Conservation (phyloP, 2,329 filamentous ascomycete species). For the Fusarium sulawesiense region DNA sequence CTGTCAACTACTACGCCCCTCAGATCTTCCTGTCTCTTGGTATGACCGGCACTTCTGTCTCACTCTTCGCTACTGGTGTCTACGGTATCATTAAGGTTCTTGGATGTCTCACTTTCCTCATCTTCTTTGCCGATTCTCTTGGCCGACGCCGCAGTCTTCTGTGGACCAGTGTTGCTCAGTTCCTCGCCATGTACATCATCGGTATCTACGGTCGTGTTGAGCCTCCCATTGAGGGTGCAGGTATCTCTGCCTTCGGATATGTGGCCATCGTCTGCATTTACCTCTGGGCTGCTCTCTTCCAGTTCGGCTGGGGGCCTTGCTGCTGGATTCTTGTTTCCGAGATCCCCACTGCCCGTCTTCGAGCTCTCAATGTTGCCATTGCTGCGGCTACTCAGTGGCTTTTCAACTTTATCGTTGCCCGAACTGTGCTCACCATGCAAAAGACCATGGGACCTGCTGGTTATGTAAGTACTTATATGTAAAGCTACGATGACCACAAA, state of each 20-base stretch:
- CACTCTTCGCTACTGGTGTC: slow-evolving; percentile 78
- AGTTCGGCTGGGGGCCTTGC: slow-evolving; percentile 76
- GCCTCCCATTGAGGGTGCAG: slow-evolving; percentile 63
- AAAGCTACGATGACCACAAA: not conserved
- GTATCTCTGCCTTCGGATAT: slow-evolving; percentile 73
- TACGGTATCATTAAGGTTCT: slow-evolving; percentile 78
- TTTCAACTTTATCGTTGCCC: slow-evolving; percentile 78
- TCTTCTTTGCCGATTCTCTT: slow-evolving; percentile 76
- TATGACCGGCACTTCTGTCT: slow-evolving; percentile 64
- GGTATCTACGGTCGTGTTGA: slow-evolving; percentile 75
- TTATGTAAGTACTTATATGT: slow-evolving; percentile 50
- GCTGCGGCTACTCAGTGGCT: slow-evolving; percentile 78
- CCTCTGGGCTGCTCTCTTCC: slow-evolving; percentile 76
- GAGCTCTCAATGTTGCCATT: slow-evolving; percentile 75
- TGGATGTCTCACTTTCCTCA: slow-evolving; percentile 71
- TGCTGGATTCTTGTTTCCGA: slow-evolving; percentile 79
- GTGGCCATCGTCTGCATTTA: slow-evolving; percentile 78
- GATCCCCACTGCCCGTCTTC: slow-evolving; percentile 74
- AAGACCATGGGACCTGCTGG: slow-evolving; percentile 59
- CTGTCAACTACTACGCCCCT: slow-evolving; percentile 73
- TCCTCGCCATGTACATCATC: slow-evolving; percentile 73
- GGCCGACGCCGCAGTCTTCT: slow-evolving; percentile 71
- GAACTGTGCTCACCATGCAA: slow-evolving; percentile 74
- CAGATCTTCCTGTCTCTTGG: slow-evolving; percentile 76
- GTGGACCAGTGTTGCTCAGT: slow-evolving; percentile 73